These are phyloP conservation scores for Maudiozyma bulderi DNA, from an alignment of 805 yeast genomes.

Conservation along the genomic window DNA sequence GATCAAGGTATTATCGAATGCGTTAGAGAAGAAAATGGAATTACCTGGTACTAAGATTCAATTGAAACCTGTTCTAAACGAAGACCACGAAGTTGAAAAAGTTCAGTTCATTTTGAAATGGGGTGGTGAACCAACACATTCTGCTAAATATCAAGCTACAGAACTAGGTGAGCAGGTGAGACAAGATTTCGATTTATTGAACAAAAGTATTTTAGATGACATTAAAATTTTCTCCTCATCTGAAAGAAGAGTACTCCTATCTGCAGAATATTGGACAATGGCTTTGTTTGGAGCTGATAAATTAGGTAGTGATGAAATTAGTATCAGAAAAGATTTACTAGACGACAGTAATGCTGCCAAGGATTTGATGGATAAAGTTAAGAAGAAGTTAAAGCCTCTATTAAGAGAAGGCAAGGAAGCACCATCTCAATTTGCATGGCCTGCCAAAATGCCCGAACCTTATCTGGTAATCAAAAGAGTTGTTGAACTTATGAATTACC, in stretches of 20 bases:
- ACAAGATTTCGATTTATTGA: constrained; percentile 79
- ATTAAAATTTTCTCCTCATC: constrained; percentile 84
- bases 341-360: constrained; percentile 98
- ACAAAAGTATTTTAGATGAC: constrained; percentile 74
- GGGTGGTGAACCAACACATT: constrained; percentile 99
- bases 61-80: constrained; percentile 73
- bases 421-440: constrained; percentile 98
- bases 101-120: constrained; percentile 93
- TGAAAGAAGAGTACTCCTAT: constrained; percentile 87
- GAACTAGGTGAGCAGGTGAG: constrained; percentile 95
- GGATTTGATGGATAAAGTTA: constrained; percentile 94
- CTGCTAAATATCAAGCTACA: constrained; percentile 86
- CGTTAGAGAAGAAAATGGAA: constrained; percentile 77
- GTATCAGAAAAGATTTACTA: constrained; percentile 77
- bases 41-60: constrained; percentile 97
- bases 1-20: constrained; percentile 63
- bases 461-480: constrained; percentile 88
- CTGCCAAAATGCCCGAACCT: constrained; percentile 96
- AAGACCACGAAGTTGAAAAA: constrained; percentile 71
- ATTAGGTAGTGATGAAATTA: constrained; percentile 67
- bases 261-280: constrained; percentile 80
- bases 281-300: constrained; percentile 66
- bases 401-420: constrained; percentile 93
- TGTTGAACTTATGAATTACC: constrained; percentile 90
- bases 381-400: constrained; percentile 89